Conservation (phyloP, 192 early-diverging fungal species). For the Ramicandelaber brevisporus region DNA sequence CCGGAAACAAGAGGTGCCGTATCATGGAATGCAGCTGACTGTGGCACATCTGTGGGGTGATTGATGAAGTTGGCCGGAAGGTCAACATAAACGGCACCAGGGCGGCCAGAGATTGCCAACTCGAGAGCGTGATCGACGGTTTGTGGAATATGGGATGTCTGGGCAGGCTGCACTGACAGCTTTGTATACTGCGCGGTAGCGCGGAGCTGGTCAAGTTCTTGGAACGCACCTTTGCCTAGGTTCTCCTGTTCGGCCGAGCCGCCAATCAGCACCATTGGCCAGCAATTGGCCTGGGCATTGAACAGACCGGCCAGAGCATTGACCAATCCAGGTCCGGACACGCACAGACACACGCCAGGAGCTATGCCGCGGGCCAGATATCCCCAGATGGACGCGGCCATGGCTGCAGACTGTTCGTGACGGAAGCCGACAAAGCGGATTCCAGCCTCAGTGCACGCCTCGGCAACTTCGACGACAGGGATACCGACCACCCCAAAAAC, state of each 20-base stretch:
- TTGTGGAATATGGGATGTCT: conserved; percentile 17
- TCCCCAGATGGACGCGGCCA: conserved; percentile 35
- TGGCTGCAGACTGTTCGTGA: conserved; percentile 51
- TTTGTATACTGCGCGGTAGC: conserved; percentile 32
- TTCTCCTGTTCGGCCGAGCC: conserved; percentile 22
- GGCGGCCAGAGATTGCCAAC: conserved; percentile 22
- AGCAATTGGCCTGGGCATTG: conserved; percentile 40
- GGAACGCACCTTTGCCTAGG: conserved; percentile 39
- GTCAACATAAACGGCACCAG: conserved; percentile 38
- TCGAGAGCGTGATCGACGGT: conserved; percentile 25
- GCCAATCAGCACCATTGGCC: conserved; percentile 40
- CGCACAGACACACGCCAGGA: conserved; percentile 39
- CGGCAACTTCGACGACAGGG: conserved; percentile 47
- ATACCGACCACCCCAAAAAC: conserved; percentile 58
- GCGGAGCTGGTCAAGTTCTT: conserved; percentile 39
- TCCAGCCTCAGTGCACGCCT: conserved; percentile 36
- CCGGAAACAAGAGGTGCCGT: not conserved
- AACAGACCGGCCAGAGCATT: conserved; percentile 40
- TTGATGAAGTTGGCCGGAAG: conserved; percentile 42
- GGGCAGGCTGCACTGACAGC: conserved; percentile 20
- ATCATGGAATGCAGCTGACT: not conserved
- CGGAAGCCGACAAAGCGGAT: conserved; percentile 43
- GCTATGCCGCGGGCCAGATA: conserved; percentile 28
- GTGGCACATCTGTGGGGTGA: conserved; percentile 1
- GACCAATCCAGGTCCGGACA: conserved; percentile 45